phyloP scores from a whole-genome alignment of 2,329 filamentous ascomycete species.

The Ophiostoma novo-ulmi region DNA sequence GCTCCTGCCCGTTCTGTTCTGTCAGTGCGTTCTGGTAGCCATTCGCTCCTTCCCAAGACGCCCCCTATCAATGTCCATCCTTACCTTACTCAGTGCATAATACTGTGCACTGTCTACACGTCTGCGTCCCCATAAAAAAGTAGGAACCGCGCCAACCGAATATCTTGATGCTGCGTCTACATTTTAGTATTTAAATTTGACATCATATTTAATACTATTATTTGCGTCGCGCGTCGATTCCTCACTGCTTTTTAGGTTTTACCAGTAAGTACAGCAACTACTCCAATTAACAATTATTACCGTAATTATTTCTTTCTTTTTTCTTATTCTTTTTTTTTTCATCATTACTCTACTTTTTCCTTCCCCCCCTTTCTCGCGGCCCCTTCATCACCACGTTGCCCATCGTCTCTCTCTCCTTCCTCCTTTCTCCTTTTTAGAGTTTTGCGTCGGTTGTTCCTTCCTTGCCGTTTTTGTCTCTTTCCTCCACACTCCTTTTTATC shows the following conservation, averaged over 20 bases:
- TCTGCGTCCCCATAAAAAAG: not conserved
- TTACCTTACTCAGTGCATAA: too few species aligned
- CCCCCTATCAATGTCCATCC: not conserved
- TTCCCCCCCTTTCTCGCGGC: conserved; percentile 10
- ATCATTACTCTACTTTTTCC: conserved; percentile 5
- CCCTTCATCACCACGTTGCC: conserved; percentile 13
- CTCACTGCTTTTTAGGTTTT: not conserved
- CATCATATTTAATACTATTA: not conserved
- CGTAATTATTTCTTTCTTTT: not conserved
- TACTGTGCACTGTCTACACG: not conserved
- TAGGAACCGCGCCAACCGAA: too few species aligned
- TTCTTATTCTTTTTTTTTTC: not conserved
- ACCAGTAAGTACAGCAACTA: not conserved
- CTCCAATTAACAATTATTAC: not conserved
- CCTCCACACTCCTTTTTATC: conserved; percentile 5
- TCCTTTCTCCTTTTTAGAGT: conserved; percentile 13
- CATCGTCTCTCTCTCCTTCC: not conserved
- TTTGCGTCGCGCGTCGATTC: not conserved
- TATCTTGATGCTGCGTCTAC: not conserved
- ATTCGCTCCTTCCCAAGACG: not conserved
- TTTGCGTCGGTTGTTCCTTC: not conserved
- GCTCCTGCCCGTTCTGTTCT: not conserved
- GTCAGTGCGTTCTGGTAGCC: not conserved
- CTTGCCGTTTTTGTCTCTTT: not conserved
- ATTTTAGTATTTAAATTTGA: not conserved